A percentile compares a stretch with the other conserved stretches of the same genome.
These are phyloP conservation scores for Arthrobotrys conoides DNA, from an alignment of 2,329 filamentous ascomycete genomes.

Conservation along the genomic window DNA sequence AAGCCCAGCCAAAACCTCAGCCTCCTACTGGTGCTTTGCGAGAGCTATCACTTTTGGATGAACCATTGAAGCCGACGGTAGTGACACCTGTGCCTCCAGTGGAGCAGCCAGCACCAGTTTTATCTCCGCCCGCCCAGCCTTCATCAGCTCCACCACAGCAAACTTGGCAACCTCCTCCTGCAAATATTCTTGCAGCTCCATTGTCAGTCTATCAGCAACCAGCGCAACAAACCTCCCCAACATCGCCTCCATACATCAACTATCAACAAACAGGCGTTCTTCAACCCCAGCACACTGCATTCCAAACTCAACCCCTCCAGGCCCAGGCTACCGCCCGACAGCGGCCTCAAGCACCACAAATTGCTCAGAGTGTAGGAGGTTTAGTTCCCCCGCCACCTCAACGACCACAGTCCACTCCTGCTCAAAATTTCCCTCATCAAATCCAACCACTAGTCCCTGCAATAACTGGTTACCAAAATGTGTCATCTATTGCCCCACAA, in stretches of 20 bases:
- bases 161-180: conserved; percentile 65
- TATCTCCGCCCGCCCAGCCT: conserved; percentile 71
- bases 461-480: conserved; percentile 40
- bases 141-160: conserved; percentile 66
- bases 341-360: conserved; percentile 79
- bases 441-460: conserved; percentile 66
- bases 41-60: conserved; percentile 76
- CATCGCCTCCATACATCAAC: conserved; percentile 66
- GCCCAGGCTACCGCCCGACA: conserved; percentile 73
- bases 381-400: conserved; percentile 81
- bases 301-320: conserved; percentile 66
- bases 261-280: conserved; percentile 70
- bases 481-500: conserved; percentile 44
- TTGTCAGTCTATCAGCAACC: conserved; percentile 64
- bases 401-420: conserved; percentile 86
- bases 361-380: conserved; percentile 73
- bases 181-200: conserved; percentile 64
- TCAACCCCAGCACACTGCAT: conserved; percentile 68
- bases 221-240: conserved; percentile 65
- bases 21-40: conserved; percentile 79
- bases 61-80: conserved; percentile 73
- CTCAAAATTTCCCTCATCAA: conserved; percentile 71
- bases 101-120: conserved; percentile 68
- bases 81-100: conserved; percentile 64
- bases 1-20: conserved; percentile 68